These are phyloP conservation scores for Trametes pubescens DNA, from an alignment of 1,284 basidiomycete species.

Conservation along the genomic window DNA sequence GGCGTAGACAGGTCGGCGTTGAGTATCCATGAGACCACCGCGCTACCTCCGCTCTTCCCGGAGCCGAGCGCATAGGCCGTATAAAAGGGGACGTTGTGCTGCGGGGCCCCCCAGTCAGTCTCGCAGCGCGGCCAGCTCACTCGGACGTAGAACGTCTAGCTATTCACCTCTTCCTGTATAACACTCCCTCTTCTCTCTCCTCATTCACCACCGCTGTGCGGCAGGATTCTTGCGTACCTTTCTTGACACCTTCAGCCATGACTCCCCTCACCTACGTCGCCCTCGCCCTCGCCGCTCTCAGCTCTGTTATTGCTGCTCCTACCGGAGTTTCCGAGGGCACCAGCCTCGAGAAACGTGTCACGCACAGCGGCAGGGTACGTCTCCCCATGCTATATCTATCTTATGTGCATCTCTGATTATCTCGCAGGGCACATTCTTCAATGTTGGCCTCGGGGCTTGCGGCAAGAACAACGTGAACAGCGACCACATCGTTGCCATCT, in stretches of 20 bases:
- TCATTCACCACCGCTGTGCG: constrained; percentile 23
- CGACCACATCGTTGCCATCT: constrained; percentile 49
- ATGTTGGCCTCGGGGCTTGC: constrained; percentile 51
- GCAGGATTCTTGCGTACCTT: constrained; percentile 14
- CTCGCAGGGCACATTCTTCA: constrained; percentile 49
- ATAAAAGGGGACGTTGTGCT: background rate
- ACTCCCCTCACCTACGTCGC: constrained; percentile 23
- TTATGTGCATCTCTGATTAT: constrained; percentile 3
- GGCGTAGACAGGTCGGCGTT: background rate
- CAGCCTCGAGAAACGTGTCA: constrained; percentile 54
- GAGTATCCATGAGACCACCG: background rate
- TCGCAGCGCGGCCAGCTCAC: constrained; percentile 33
- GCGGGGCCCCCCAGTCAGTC: constrained; percentile 20
- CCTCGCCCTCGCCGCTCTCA: constrained; percentile 47
- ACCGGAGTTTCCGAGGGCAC: constrained; percentile 47
- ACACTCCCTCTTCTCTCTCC: constrained; percentile 6
- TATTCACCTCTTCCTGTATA: constrained; percentile 22
- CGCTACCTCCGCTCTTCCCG: background rate
- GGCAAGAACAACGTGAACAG: constrained; percentile 44
- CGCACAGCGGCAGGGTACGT: constrained; percentile 53
- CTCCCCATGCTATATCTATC: background rate
- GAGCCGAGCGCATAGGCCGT: background rate
- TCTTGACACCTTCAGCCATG: constrained; percentile 13
- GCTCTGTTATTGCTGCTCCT: constrained; percentile 49
- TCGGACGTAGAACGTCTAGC: constrained; percentile 31